Base-by-base conservation (phyloP, 2,329 filamentous ascomycete genomes). In the Orbilia javanica region DNA sequence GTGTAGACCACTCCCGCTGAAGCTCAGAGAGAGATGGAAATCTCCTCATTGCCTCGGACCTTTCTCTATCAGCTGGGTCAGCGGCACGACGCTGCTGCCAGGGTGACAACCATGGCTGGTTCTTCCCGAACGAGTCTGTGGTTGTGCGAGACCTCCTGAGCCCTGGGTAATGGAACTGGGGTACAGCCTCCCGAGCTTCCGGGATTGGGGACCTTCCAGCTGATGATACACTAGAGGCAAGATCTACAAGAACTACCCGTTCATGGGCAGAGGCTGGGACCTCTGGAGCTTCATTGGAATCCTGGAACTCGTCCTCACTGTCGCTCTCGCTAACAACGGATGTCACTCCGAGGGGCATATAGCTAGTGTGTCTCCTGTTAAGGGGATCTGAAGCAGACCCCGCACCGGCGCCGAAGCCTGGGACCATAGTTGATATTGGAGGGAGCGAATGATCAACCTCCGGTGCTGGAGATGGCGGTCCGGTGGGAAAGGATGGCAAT, bases 21-120 rank as follows among this genome's bases (percentile, higher is more conserved):
- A 81, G 79, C 48, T 79, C 79, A 6, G 80, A 80, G 15, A 80
- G 69, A 42, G 80, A 81, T 31, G 80, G 80, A 63, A 80, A 81
- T 46, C 79, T 79, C 52, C 73, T 80, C 80, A 81, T 80, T 50
- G 78, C 80, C 42, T 79, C 75, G 6, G 73, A 77, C 22, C 73
- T 77, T 53, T 70, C 73, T 27, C 39, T 42, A 62, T 77, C 73
- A 5, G 39, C 39, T 11, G 48, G 20, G 20, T 77, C 66, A n/a
- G 22, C 53, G 18, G 52, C 18, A 34, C 46, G 25, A 18, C 52
- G 25, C 25, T 63, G 60, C 22, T 72, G 67, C 75, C 75, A 79
- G 20, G 75, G 75, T 22, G 63, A 42, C 2, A 73, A 55, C 75
- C 75, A 79, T 46, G 75, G 75, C 39, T 73, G 67, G 31, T 67